Base-by-base conservation (phyloP, 441 rosid genomes). In the Macaranga tanarius region DNA sequence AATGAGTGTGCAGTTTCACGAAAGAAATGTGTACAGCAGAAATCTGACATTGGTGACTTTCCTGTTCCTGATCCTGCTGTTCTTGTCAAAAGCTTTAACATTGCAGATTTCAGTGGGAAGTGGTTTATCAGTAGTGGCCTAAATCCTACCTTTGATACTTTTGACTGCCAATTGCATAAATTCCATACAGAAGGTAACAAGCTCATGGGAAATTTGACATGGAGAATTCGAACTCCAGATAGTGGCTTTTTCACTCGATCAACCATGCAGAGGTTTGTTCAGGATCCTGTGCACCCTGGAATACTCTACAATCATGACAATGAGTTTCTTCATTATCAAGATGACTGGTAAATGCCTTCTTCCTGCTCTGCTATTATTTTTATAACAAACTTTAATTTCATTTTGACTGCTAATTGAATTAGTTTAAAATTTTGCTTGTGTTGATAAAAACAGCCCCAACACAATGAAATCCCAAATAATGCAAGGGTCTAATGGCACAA, bases 291-390 rank as follows among this genome's bases (percentile, higher is more conserved):
- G 72, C 84, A 87, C 22, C 95, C 97, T 28, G 97, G 88, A 70
- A 74, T 88, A 65, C 86, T 92, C 57, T 92, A 85, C 82, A 91
- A 92, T 82, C 99, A 92, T 61, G 88, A 87, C 79, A 95, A 95
- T 73, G 99, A 90, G 81, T 95, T 85, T 76, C 99, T 95, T 72
- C 97, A 91, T 77, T 91, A 92, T 82, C 88, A 95, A 89, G 98
- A 95, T 79, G 98, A 92, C 86, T 95, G 99, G 98, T 92, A 88
- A 80, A 52, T 19, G 42, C 42, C 54, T 42, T 58, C 45, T 40
- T 38, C 67, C 72, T 34, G 45, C 55, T 70, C 61, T 76, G 25
- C 52, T 26, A 19, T 55, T 11, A 22, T 13, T 38, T 68, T 40
- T 6, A 40, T 38, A 19, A 5, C 12, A 54, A 10, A 19, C 50